Conservation (phyloP, 2,329 filamentous ascomycete genomes). For the Rhynchosporium agropyri region DNA sequence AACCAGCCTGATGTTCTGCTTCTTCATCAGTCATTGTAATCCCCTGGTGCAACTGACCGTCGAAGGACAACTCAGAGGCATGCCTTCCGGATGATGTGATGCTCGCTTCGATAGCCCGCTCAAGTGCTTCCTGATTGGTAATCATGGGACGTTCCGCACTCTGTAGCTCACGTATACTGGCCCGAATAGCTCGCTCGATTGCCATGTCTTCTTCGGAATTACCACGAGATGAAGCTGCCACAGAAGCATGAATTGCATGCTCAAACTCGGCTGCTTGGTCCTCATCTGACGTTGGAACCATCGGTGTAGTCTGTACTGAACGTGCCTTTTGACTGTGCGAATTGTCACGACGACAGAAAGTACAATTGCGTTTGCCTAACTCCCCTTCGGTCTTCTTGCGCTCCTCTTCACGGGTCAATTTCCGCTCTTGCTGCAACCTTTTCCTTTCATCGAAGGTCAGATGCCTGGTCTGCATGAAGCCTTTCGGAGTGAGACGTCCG, state of each 20-base stretch:
- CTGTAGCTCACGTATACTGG: slow-evolving; percentile 65
- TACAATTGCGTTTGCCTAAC: slow-evolving; percentile 30
- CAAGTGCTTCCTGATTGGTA: slow-evolving; percentile 47
- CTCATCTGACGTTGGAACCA: slow-evolving; percentile 21
- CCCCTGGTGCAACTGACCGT: neutral
- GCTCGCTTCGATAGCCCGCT: slow-evolving; percentile 54
- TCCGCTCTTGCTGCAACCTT: slow-evolving; percentile 52
- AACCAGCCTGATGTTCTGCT: slow-evolving; percentile 58
- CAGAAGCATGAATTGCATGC: slow-evolving; percentile 69
- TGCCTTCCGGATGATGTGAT: slow-evolving; percentile 47
- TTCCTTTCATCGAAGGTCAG: slow-evolving; percentile 55
- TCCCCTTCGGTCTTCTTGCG: slow-evolving; percentile 33
- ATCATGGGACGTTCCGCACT: slow-evolving; percentile 37
- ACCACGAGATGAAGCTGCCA: slow-evolving; percentile 70
- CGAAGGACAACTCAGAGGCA: neutral
- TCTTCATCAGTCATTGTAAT: slow-evolving; percentile 43
- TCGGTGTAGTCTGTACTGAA: slow-evolving; percentile 26
- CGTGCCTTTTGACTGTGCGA: slow-evolving; percentile 35
- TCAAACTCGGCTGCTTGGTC: slow-evolving; percentile 66
- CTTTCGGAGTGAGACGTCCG: slow-evolving; percentile 42
- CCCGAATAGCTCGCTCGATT: slow-evolving; percentile 73
- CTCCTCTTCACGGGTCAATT: slow-evolving; percentile 40
- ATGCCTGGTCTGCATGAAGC: slow-evolving; percentile 54
- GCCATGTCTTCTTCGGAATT: slow-evolving; percentile 69
- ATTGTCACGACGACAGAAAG: slow-evolving; percentile 33